Conservation (phyloP, 768 basidiomycete genomes). For the Agrocybe pediades region DNA sequence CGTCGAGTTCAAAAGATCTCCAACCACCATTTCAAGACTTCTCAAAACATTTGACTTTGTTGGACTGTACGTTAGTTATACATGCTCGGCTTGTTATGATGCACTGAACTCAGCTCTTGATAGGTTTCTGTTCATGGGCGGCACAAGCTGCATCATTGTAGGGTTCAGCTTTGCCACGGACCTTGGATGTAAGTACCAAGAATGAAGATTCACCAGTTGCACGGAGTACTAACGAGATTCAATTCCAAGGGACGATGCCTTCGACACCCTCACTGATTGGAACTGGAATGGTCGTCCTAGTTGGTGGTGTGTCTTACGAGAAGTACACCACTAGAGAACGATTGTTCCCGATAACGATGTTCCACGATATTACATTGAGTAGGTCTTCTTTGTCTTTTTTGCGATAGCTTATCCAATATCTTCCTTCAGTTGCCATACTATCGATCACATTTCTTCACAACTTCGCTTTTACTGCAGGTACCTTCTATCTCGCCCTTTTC, state of each 20-base stretch:
- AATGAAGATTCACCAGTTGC: background rate
- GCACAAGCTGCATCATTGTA: constrained; percentile 72
- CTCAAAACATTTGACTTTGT: constrained; percentile 69
- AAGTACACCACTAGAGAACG: constrained; percentile 65
- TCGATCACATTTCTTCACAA: constrained; percentile 79
- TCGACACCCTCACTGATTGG: constrained; percentile 63
- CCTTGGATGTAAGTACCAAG: constrained; percentile 59
- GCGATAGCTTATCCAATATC: constrained; percentile 16
- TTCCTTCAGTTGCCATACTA: constrained; percentile 58
- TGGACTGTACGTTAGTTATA: constrained; percentile 71
- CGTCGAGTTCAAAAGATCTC: constrained; percentile 47
- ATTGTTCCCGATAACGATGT: constrained; percentile 67
- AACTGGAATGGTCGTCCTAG: constrained; percentile 53
- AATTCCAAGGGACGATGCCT: constrained; percentile 57
- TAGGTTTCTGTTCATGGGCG: constrained; percentile 73
- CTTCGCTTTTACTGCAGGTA: constrained; percentile 80
- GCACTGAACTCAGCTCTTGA: background rate
- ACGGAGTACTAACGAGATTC: constrained; percentile 1
- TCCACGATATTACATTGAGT: constrained; percentile 65
- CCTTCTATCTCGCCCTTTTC: constrained; percentile 83
- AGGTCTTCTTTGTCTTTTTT: constrained; percentile 22
- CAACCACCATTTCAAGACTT: constrained; percentile 59
- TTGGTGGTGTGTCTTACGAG: constrained; percentile 70
- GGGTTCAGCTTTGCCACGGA: constrained; percentile 79
- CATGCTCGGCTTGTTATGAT: background rate